Conservation (phyloP, 2,329 filamentous ascomycete genomes). For the Stachybotrys echinatus region DNA sequence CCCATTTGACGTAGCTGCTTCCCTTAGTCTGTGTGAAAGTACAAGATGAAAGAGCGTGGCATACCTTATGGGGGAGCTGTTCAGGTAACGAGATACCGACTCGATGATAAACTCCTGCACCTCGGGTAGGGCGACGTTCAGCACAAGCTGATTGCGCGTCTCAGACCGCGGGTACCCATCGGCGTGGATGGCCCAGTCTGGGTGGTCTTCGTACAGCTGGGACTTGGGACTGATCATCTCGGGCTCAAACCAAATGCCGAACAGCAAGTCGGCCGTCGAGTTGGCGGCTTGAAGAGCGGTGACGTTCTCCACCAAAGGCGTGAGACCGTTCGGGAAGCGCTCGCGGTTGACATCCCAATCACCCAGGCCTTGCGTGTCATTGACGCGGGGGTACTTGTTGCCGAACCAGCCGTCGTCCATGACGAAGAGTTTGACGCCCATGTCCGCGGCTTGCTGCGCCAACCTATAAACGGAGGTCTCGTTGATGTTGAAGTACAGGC, state of each 20-base stretch:
- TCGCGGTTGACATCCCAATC: slow-evolving; percentile 57
- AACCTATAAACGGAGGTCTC: slow-evolving; percentile 49
- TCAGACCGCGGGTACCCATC: slow-evolving; percentile 51
- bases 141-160: slow-evolving; percentile 52
- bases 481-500: slow-evolving; percentile 53
- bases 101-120: slow-evolving; percentile 60
- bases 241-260: slow-evolving; percentile 63
- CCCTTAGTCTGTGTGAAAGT: neutral
- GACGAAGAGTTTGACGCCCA: slow-evolving; percentile 58
- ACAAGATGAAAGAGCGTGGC: neutral
- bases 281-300: slow-evolving; percentile 42
- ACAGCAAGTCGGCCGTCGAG: slow-evolving; percentile 38
- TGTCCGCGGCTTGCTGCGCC: slow-evolving; percentile 48
- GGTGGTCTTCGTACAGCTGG: slow-evolving; percentile 53
- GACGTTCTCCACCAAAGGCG: slow-evolving; percentile 44
- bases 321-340: slow-evolving; percentile 54
- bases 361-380: slow-evolving; percentile 53
- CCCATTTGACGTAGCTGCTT: slow-evolving; percentile 58
- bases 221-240: slow-evolving; percentile 65
- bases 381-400: slow-evolving; percentile 49
- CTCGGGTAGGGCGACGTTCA: slow-evolving; percentile 55
- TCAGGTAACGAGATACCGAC: slow-evolving; percentile 48
- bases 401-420: slow-evolving; percentile 67
- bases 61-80: slow-evolving; percentile 39
- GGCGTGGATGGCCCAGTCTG: slow-evolving; percentile 58